A percentile compares a stretch with the other conserved stretches of the same genome.
phyloP scores from a whole-genome alignment of 768 basidiomycete species.

The Collybia sp. region DNA sequence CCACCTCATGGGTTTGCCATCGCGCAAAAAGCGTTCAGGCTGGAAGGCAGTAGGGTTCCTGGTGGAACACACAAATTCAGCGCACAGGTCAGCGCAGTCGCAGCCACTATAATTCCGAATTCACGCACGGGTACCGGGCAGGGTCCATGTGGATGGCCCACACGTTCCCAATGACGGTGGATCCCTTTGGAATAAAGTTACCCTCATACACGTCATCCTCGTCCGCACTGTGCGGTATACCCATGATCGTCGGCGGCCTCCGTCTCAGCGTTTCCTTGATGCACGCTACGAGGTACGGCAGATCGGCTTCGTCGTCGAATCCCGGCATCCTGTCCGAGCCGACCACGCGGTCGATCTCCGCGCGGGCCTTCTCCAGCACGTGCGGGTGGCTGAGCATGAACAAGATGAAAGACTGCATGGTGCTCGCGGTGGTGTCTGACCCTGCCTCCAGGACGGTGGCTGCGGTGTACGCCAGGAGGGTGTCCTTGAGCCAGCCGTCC shows the following conservation, averaged over 20 bases:
- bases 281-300: constrained; percentile 15
- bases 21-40: constrained; percentile 25
- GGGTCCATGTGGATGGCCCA: constrained; percentile 19
- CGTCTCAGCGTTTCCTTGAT: constrained; percentile 17
- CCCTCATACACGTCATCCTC: constrained; percentile 4
- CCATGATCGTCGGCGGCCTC: constrained; percentile 11
- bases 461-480: constrained; percentile 20
- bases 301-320: constrained; percentile 15
- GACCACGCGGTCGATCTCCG: constrained; percentile 22
- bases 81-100: not conserved
- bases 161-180: constrained; percentile 5
- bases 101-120: not conserved
- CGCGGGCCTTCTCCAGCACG: constrained; percentile 15
- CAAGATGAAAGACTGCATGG: constrained; percentile 19
- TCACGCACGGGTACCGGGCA: constrained; percentile 14
- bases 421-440: constrained; percentile 21
- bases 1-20: constrained; percentile 14
- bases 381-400: constrained; percentile 22
- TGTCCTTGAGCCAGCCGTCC: constrained; percentile 23
- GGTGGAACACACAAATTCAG: not conserved
- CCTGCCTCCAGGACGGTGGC: constrained; percentile 23
- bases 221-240: not conserved
- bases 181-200: constrained; percentile 3
- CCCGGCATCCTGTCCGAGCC: constrained; percentile 20
- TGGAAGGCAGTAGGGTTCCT: constrained; percentile 20